A percentile compares a stretch with the other conserved stretches of the same genome.
Conservation (phyloP, 2,329 filamentous ascomycete species). For the Sclerotinia subarctica region DNA sequence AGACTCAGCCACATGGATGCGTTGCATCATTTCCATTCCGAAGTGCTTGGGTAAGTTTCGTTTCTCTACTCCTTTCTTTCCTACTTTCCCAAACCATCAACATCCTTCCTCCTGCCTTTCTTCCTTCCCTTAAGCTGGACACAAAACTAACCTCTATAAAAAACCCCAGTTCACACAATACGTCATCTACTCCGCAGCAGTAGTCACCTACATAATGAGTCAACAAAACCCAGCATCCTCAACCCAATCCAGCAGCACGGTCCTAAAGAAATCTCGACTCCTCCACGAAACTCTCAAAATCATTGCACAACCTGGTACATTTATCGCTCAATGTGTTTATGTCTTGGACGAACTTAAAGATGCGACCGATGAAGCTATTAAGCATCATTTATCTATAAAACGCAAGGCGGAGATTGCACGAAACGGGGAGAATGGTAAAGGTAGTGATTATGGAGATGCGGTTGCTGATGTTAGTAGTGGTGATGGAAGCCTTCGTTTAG, state of each 20-base stretch:
- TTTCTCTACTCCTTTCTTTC: not conserved
- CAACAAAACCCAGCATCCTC: no score
- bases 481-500: not conserved
- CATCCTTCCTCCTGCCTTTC: no score
- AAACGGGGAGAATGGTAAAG: not conserved
- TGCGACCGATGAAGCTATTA: not conserved
- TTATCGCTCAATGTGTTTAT: not conserved
- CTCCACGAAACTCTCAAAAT: not conserved
- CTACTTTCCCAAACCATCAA: not conserved
- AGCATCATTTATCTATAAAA: no score
- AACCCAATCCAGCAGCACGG: not conserved
- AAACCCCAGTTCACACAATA: not conserved
- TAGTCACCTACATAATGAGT: not conserved
- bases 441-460: not conserved
- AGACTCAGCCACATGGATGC: not conserved
- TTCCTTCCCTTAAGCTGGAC: not conserved
- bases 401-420: rapidly evolving
- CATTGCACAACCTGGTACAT: not conserved
- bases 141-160: not conserved
- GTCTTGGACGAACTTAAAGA: not conserved
- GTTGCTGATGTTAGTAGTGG: not conserved
- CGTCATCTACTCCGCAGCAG: not conserved
- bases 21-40: not conserved
- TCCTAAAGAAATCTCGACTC: not conserved
- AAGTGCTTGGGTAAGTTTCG: not conserved